Base-by-base conservation (phyloP, 1,139 yeast species). In the Entelexis sorbosivorans region DNA sequence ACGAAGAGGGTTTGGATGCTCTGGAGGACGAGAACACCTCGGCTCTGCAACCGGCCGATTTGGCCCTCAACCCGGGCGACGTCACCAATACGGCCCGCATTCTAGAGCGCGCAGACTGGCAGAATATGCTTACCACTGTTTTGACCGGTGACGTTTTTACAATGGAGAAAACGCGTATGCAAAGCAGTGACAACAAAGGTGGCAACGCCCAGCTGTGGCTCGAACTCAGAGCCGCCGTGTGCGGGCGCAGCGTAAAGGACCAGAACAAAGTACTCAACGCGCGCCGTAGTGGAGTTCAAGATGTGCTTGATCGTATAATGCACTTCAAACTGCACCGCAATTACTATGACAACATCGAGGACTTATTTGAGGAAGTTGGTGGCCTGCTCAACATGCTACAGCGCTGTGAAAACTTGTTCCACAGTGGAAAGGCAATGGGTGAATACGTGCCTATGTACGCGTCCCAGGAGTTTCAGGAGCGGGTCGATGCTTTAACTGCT, bases 131-230 rank as follows among this genome's bases (percentile, higher is more conserved):
- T 45, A 77, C 86, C 3, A 77, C 91, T 5, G 98, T 91, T 2
- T 73, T 91, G 38, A 89, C 94, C 2, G 97, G 98, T 57, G 98
- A 91, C 64, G 95, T 91, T 47, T 88, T 91, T 20, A 76, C 82
- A 39, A 83, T 94, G 11, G 98, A 91, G 64, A 91, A 89, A 68
- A 82, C 93, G 3, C 82, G 89, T 62, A 73, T 91, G 50, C 63
- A 61, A 16, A 33, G 50, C 29, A 39, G 50, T 14, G 34, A 45
- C 19, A 44, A 39, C 31, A 59, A 60, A 16, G 61, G 59, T 24
- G 62, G 59, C 33, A 69, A 81, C 54, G 93, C 86, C 60, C 87
- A 82, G 57, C 69, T 88, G 44, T 91, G 96, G 84, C 72, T 85
- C 51, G 88, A 84, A 8, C 74, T 83, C 10, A 71, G 86, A 50